Percentiles rank a stretch among this genome's conserved stretches.
These are phyloP conservation scores for Penicillium alfredii DNA, from an alignment of 495 filamentous ascomycete species.

Conservation along the genomic window DNA sequence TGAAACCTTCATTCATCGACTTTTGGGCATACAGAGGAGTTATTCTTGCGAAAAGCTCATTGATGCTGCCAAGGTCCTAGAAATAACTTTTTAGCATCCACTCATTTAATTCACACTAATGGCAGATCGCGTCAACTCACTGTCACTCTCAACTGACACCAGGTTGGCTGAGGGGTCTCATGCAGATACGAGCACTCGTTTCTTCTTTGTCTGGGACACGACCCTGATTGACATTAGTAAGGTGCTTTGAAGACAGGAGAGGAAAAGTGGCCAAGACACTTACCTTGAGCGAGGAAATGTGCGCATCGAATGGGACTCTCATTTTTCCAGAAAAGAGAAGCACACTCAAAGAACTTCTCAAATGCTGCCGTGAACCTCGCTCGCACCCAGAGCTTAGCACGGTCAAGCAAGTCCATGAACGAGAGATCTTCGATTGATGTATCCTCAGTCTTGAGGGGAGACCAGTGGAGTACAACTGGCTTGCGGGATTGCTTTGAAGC, in stretches of 20 bases:
- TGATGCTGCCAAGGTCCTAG: constrained; percentile 6
- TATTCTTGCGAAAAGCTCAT: constrained; percentile 7
- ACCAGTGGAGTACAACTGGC: constrained; percentile 8
- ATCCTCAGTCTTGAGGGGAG: neutral
- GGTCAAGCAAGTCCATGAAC: neutral
- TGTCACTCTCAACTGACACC: no score
- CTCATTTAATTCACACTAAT: no score
- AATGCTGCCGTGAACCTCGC: constrained; percentile 1
- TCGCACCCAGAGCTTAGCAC: constrained; percentile 2
- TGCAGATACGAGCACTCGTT: no score
- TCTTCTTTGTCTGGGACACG: no score
- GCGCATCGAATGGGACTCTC: neutral
- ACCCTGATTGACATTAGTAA: no score
- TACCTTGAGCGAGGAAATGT: constrained; percentile 1
- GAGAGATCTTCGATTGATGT: neutral
- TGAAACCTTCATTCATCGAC: constrained; percentile 1
- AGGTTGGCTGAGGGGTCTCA: no score
- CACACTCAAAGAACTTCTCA: neutral
- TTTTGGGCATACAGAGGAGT: constrained; percentile 10
- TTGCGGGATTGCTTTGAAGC: neutral
- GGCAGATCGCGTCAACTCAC: no score
- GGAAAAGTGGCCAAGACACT: no score
- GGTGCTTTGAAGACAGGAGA: no score
- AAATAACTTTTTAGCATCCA: no score
- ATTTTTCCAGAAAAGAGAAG: neutral